phyloP scores from a whole-genome alignment of 2,329 filamentous ascomycete genomes.

The Tolypocladium sp. region DNA sequence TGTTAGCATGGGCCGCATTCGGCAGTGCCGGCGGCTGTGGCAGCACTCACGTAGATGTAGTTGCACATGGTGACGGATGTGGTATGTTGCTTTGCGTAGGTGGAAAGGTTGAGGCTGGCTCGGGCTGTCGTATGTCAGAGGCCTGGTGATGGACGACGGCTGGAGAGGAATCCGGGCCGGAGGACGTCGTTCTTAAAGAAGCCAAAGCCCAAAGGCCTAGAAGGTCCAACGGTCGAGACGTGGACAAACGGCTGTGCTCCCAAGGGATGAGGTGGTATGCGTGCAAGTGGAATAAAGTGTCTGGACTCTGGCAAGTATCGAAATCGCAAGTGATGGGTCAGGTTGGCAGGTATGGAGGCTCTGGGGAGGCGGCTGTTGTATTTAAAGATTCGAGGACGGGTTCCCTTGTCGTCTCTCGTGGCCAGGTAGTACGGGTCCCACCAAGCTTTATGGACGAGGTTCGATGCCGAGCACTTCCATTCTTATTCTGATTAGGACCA shows the following conservation, averaged over 20 bases:
- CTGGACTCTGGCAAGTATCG: background rate
- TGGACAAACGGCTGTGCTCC: background rate
- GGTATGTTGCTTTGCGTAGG: background rate
- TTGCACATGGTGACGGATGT: slow-evolving; percentile 33
- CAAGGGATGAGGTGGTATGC: background rate
- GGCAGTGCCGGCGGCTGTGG: background rate
- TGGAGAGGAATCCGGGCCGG: background rate
- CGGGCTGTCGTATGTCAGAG: background rate
- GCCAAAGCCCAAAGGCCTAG: background rate
- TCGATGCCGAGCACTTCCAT: slow-evolving; percentile 1
- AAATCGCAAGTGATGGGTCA: background rate
- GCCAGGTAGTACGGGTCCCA: background rate
- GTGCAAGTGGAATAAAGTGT: background rate
- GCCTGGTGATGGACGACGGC: background rate
- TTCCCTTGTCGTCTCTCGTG: background rate
- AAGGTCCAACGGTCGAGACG: background rate
- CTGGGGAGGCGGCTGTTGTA: background rate
- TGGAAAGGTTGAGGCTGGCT: background rate
- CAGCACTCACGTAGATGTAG: slow-evolving; percentile 35
- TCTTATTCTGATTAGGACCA: background rate
- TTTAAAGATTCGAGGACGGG: background rate
- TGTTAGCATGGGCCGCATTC: background rate
- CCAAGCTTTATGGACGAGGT: background rate
- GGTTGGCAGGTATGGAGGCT: background rate
- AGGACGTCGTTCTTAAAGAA: background rate